phyloP scores from a whole-genome alignment of 2,329 filamentous ascomycete species.

The Bimuria novae-zelandiae region DNA sequence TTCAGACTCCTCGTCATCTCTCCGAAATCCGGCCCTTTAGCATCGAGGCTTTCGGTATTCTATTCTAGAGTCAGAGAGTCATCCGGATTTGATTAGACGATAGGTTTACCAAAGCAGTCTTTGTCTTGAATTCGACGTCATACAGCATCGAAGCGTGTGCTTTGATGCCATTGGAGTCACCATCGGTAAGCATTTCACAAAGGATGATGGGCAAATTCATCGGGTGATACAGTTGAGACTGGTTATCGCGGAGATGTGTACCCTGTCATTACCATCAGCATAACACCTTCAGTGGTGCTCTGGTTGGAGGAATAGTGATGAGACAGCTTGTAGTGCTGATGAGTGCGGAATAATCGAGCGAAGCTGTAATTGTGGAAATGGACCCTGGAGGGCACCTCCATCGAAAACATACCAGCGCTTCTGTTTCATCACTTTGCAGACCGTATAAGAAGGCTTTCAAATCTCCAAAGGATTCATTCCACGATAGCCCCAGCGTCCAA shows the following conservation, averaged over 20 bases:
- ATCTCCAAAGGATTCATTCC: not conserved
- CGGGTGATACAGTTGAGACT: not conserved
- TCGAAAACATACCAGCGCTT: not conserved
- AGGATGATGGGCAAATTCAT: conserved; percentile 8
- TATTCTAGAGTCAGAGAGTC: not conserved
- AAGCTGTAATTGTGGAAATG: not conserved
- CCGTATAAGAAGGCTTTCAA: not conserved
- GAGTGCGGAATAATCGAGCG: not conserved
- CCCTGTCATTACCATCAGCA: not conserved
- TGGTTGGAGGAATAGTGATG: no score
- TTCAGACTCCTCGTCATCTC: conserved; percentile 6
- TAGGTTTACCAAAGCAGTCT: not conserved
- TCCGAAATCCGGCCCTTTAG: not conserved
- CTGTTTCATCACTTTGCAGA: not conserved
- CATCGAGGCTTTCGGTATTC: not conserved
- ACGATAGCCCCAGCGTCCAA: not conserved
- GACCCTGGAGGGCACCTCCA: not conserved
- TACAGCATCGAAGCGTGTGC: not conserved
- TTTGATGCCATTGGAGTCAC: conserved; percentile 1
- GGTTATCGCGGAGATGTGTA: not conserved
- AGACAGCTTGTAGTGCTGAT: no score
- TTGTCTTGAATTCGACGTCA: conserved; percentile 1
- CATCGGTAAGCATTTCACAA: conserved; percentile 6
- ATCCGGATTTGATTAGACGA: not conserved
- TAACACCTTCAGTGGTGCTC: not conserved